A percentile compares a stretch with the other conserved stretches of the same genome.
Conservation (phyloP, 805 yeast species). For the Metschnikowia orientalis region DNA sequence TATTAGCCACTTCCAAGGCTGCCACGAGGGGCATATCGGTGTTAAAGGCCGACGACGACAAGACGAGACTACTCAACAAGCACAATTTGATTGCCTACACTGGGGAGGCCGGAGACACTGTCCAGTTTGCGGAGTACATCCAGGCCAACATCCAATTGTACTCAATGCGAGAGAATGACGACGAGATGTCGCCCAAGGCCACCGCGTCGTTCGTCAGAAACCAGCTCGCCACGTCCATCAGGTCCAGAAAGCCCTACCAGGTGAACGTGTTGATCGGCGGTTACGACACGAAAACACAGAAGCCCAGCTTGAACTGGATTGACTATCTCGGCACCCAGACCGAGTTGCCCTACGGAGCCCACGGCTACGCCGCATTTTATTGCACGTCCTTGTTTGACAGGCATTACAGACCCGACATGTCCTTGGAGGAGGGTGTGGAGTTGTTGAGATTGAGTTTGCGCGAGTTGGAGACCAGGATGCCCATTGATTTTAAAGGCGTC, state of each 20-base stretch:
- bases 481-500: conserved; percentile 91
- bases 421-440: conserved; percentile 70
- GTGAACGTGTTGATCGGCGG: conserved; percentile 91
- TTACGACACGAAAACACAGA: conserved; percentile 52
- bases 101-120: conserved; percentile 96
- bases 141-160: conserved; percentile 89
- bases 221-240: conserved; percentile 78
- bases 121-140: conserved; percentile 89
- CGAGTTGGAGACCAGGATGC: conserved; percentile 82
- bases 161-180: conserved; percentile 73
- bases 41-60: conserved; percentile 73
- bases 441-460: conserved; percentile 67
- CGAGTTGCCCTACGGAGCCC: conserved; percentile 93
- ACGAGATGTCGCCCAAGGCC: conserved; percentile 79
- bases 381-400: conserved; percentile 86
- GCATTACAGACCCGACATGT: conserved; percentile 77
- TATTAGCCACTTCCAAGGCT: conserved; percentile 92
- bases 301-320: conserved; percentile 77
- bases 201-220: conserved; percentile 85
- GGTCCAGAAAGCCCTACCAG: conserved; percentile 91
- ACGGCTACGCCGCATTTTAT: conserved; percentile 97
- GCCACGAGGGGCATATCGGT: conserved; percentile 87
- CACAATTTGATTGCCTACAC: conserved; percentile 83
- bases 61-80: conserved; percentile 68
- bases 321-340: conserved; percentile 93